Evolutionary conservation across 495 filamentous ascomycete genomes (phyloP), one percentile per base, ranked within the genome.

Genomic region (Penicillium argentinense): DNA sequence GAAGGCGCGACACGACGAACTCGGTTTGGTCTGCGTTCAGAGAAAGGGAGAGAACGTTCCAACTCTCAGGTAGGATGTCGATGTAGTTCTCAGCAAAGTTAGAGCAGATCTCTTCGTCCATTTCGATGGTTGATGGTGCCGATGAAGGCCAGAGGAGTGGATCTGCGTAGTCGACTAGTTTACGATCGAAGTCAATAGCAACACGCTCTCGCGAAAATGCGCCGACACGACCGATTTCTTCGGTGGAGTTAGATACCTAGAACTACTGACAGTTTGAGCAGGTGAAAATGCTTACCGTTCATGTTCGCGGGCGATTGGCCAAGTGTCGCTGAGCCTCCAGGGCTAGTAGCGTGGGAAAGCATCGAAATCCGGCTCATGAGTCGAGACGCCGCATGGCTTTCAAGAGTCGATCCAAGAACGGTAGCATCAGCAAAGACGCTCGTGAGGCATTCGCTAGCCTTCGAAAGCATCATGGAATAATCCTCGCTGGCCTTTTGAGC

Each of bases 31-130:
- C 83, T 24, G 93, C 88, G 58, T 85, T 92, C 13, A 97, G 59
- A 0, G 88, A 85, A 21, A 98, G 68, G 0, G 92, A 97, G 6
- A 97, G 69, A 4, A 88, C 89, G 28, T 84, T 89, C 93, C 93
- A 98, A 17, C 73, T 64, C 16, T 72, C 64, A 0, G 93, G 95
- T 22, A 97, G 82, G 43, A 95, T 88, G 54, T 74, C 72, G 9
- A 75, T 57, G 26, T 75, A 75, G 21, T 69, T 60, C 30, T 66
- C 44, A 5, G 63, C 59, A 33, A 75, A 72, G 13, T 63, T 64
- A 17, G 62, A 51, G 19, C 64, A 61, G 11, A 68, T 49, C 14
- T 64, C 47, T 17, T 52, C 49, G 5, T 61, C 60, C 8, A 62
- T 41, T 13, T 64, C 54, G 3, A 47, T 40, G 2, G 53, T 49